Conservation (phyloP, 139 green algal species). For the Coelastrella sp. region DNA sequence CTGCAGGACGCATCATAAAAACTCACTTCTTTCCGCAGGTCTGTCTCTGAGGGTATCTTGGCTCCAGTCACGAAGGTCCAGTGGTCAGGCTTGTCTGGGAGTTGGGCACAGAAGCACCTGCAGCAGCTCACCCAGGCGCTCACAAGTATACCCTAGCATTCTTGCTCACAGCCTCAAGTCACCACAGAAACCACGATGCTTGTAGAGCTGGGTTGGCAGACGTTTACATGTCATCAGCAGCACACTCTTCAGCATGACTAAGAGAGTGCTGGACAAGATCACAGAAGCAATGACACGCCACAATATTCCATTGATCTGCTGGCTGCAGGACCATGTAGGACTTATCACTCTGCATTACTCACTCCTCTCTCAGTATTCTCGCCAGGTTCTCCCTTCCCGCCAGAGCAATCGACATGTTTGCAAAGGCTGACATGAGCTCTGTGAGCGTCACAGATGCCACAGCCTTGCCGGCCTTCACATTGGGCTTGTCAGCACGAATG, state of each 20-base stretch:
- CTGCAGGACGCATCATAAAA: too few species aligned
- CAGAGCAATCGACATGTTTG: conserved; percentile 2
- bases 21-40: conserved; percentile 31
- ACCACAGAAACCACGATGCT: too few species aligned
- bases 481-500: not conserved
- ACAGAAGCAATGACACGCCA: too few species aligned
- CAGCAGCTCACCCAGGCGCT: too few species aligned
- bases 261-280: too few species aligned
- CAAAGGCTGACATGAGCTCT: conserved; percentile 30
- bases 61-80: not conserved
- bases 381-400: not conserved
- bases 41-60: conserved; percentile 32
- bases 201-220: too few species aligned
- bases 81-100: conserved; percentile 15
- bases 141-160: not conserved
- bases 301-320: too few species aligned
- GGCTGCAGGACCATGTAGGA: too few species aligned
- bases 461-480: conserved; percentile 36
- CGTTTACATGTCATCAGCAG: too few species aligned
- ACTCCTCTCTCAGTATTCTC: conserved; percentile 13
- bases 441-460: conserved; percentile 4
- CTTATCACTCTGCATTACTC: too few species aligned
- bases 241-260: too few species aligned
- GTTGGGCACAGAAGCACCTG: conserved; percentile 4
- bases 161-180: not conserved